Base-by-base conservation (phyloP, 2,329 filamentous ascomycete species). In the Diaporthe vaccinii region DNA sequence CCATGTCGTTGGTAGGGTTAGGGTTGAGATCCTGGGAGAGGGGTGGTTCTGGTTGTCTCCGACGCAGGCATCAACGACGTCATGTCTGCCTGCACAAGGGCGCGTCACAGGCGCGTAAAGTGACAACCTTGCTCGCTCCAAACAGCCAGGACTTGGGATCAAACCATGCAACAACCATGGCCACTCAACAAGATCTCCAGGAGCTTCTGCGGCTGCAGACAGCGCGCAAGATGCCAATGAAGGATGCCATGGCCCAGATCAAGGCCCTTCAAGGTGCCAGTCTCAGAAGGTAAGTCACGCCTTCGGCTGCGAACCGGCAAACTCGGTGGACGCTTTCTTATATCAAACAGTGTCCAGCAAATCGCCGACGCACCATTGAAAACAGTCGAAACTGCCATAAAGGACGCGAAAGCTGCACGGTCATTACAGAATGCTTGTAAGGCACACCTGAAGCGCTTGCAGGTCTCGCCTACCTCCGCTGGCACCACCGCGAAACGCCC, bases 181-280 rank as follows among this genome's bases (percentile, higher is more conserved):
- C 89, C 10, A 85, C 87, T 1, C 89, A 91, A 77, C 86, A 89
- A 76, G 90, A 92, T 78, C 82, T 92, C 31, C 90, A 92, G 78
- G 90, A 91, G 79, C 86, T 92, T 22, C 84, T 92, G 72, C 89
- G 90, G 62, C 85, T 92, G 73, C 84, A 92, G 78, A 92, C 89
- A 4, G 86, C 87, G 62, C 89, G 90, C 72, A 92, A 90, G 79
- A 83, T 91, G 71, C 84, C 90, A 4, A 90, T 92, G 84, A 85
- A 92, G 82, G 87, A 87, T 72, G 90, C 90, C 36, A 89, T 92
- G 87, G 82, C 84, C 58, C 88, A 91, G 77, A 86, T 92, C 75
- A 91, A 89, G 80, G 85, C 88, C 4, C 84, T 92, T 1, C 91
- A 92, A 80, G 79, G 83, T 3, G 88, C 86, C 57, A 87, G 87